Evolutionary conservation across 2,329 filamentous ascomycete genomes (phyloP).

Genomic region (Cladophialophora chaetospira): DNA sequence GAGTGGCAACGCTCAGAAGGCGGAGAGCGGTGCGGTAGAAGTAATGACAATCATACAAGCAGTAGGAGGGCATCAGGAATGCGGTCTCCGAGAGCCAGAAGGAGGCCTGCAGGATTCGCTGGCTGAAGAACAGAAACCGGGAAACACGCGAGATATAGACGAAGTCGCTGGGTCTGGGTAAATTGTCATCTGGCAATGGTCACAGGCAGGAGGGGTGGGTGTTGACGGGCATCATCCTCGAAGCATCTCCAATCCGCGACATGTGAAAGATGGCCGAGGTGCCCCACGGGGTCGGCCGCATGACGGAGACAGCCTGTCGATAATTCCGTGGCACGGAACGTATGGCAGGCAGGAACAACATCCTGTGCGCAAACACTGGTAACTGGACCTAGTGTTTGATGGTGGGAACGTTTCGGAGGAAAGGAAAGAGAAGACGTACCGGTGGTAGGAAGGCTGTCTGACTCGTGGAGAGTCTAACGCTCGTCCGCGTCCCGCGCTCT

Average conservation of each 20-base stretch:
- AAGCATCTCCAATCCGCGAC: background rate
- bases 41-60: constrained; percentile 84
- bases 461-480: constrained; percentile 11
- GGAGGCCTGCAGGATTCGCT: constrained; percentile 23
- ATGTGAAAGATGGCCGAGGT: constrained; percentile 21
- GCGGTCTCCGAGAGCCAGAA: constrained; percentile 30
- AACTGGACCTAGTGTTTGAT: background rate
- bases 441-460: constrained; percentile 10
- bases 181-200: constrained; percentile 5
- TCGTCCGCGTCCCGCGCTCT: background rate
- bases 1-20: constrained; percentile 78
- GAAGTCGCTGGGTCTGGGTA: constrained; percentile 10
- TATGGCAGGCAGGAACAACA: constrained; percentile 6
- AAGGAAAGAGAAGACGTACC: constrained; percentile 27
- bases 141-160: background rate
- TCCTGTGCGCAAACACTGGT: background rate
- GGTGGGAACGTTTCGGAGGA: constrained; percentile 28
- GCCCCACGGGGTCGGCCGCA: constrained; percentile 3
- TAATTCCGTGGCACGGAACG: background rate
- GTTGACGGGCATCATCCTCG: constrained; percentile 10
- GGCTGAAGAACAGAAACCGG: constrained; percentile 4
- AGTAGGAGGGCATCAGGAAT: constrained; percentile 72
- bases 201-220: constrained; percentile 28
- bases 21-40: constrained; percentile 89
- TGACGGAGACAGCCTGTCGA: background rate